phyloP scores from a whole-genome alignment of 768 basidiomycete species.

The Auriculariales sp. region DNA sequence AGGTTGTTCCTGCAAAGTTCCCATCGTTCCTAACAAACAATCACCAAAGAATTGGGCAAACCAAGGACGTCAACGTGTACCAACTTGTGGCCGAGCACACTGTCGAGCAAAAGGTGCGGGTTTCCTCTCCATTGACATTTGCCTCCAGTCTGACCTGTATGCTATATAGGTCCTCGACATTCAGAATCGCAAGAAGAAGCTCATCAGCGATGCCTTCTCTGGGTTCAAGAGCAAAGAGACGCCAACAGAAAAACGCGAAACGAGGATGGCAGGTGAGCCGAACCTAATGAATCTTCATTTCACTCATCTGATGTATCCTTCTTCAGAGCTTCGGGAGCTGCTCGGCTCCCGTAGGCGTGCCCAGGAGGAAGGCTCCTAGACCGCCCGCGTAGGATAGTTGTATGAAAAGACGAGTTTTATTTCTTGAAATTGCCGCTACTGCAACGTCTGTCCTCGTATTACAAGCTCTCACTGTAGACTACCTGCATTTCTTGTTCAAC shows the following conservation, averaged over 20 bases:
- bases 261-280: conserved; percentile 57
- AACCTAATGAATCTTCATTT: conserved; percentile 1
- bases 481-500: too few species aligned
- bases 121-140: neutral
- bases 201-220: conserved; percentile 78
- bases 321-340: conserved; percentile 43
- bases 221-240: conserved; percentile 68
- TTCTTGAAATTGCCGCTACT: too few species aligned
- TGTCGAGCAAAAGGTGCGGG: conserved; percentile 61
- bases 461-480: too few species aligned
- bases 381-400: too few species aligned
- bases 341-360: conserved; percentile 26
- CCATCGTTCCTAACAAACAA: neutral
- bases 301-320: neutral
- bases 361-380: neutral
- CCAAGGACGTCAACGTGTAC: conserved; percentile 69
- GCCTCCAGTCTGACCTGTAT: neutral
- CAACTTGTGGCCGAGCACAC: conserved; percentile 85
- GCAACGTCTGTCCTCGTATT: too few species aligned
- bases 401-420: too few species aligned
- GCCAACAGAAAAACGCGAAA: conserved; percentile 61
- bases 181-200: conserved; percentile 67
- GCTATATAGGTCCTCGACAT: conserved; percentile 54
- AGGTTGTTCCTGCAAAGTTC: conserved; percentile 4
- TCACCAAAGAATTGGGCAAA: conserved; percentile 55